These are phyloP conservation scores for Metschnikowia koreensis DNA, from an alignment of 805 yeast genomes.

Conservation along the genomic window DNA sequence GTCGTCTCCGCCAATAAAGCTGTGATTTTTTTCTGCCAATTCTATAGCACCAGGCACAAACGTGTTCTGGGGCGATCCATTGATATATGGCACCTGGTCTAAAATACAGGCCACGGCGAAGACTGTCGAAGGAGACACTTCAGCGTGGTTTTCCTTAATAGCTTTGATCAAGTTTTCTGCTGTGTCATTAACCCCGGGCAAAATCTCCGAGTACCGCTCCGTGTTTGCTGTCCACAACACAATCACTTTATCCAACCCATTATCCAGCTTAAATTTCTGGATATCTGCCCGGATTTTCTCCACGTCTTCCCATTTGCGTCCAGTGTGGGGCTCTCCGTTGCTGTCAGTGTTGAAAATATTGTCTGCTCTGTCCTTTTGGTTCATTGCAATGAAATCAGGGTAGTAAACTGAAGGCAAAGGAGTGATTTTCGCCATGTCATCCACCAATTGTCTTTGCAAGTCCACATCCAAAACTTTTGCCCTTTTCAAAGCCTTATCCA, in stretches of 20 bases:
- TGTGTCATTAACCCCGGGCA: conserved; percentile 82
- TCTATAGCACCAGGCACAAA: conserved; percentile 94
- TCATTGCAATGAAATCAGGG: conserved; percentile 95
- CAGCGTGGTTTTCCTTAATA: conserved; percentile 75
- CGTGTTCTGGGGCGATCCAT: conserved; percentile 97
- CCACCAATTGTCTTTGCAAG: conserved; percentile 71
- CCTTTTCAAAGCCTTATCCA: conserved; percentile 78
- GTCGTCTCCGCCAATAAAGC: conserved; percentile 95
- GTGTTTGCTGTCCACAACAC: conserved; percentile 98
- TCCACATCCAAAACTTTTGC: conserved; percentile 84
- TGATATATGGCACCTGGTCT: conserved; percentile 86
- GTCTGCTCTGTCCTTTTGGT: conserved; percentile 89
- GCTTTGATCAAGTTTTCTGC: conserved; percentile 73
- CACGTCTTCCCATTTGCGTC: conserved; percentile 85
- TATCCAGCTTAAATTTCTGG: conserved; percentile 65
- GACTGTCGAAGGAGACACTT: conserved; percentile 88
- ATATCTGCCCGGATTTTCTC: conserved; percentile 84
- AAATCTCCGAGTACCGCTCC: conserved; percentile 81
- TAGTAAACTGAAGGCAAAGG: conserved; percentile 89
- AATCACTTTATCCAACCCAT: conserved; percentile 80
- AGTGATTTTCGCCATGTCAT: conserved; percentile 55
- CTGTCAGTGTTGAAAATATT: conserved; percentile 65
- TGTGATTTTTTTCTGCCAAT: conserved; percentile 72
- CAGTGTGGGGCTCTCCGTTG: conserved; percentile 49
- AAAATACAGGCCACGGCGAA: conserved; percentile 92